These are phyloP conservation scores for Magnolia changhungtana DNA, from an alignment of 164 flowering plant species.

Conservation along the genomic window DNA sequence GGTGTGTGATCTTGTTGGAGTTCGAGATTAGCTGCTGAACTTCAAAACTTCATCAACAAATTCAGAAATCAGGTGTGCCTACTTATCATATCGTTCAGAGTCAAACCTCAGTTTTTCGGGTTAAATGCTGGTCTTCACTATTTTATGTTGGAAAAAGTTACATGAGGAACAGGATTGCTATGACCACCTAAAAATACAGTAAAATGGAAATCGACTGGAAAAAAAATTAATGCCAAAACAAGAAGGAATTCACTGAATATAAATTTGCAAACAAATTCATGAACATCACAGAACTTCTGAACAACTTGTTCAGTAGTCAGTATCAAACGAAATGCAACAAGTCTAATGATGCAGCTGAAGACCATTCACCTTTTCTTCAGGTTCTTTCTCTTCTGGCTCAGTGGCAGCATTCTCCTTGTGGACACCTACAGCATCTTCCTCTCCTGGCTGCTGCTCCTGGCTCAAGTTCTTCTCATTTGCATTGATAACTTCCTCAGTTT, in stretches of 20 bases:
- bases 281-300: background rate
- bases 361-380: constrained; percentile 46
- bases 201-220: background rate
- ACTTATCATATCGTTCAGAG: no score
- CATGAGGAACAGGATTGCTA: background rate
- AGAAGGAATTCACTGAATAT: background rate
- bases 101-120: no score
- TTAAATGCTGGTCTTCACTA: no score
- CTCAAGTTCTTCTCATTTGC: constrained; percentile 32
- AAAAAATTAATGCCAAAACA: background rate
- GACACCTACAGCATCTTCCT: constrained; percentile 36
- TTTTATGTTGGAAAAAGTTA: no score
- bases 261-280: background rate
- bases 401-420: constrained; percentile 37
- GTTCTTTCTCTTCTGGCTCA: constrained; percentile 50
- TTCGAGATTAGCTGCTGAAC: no score
- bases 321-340: background rate
- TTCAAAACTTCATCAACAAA: no score
- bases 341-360: background rate
- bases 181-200: background rate
- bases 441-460: constrained; percentile 37
- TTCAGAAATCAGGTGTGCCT: no score
- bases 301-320: background rate
- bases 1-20: no score
- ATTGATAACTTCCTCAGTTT: constrained; percentile 28